A percentile compares a stretch with the other conserved stretches of the same genome.
phyloP scores from a whole-genome alignment of 2,329 filamentous ascomycete species.

The Paraphoma chrysanthemicola region DNA sequence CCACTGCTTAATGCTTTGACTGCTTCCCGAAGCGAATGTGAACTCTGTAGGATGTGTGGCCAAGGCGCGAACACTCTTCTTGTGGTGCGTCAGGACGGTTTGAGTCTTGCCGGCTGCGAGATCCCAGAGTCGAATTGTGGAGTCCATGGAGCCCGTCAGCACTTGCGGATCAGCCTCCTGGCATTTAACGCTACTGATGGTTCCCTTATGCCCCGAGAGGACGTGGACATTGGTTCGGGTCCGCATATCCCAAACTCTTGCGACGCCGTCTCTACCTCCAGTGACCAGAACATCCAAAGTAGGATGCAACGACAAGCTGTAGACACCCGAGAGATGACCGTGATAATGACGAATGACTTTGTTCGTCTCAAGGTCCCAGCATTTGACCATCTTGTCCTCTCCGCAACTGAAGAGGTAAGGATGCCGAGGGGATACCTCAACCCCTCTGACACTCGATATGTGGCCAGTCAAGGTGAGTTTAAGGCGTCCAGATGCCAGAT shows the following conservation, averaged over 20 bases:
- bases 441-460: slow-evolving; percentile 58
- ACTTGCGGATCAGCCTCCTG: slow-evolving; percentile 97
- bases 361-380: slow-evolving; percentile 99
- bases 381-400: slow-evolving; percentile 99
- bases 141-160: slow-evolving; percentile 90
- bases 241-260: slow-evolving; percentile 95
- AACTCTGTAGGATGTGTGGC: slow-evolving; percentile 90
- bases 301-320: slow-evolving; percentile 90
- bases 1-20: slow-evolving; percentile 98
- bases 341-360: slow-evolving; percentile 89
- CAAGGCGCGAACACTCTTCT: slow-evolving; percentile 90
- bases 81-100: slow-evolving; percentile 96
- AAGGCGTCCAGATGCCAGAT: slow-evolving; percentile 76
- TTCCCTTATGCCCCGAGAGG: slow-evolving; percentile 86
- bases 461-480: slow-evolving; percentile 41
- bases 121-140: slow-evolving; percentile 74
- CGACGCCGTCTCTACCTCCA: slow-evolving; percentile 91
- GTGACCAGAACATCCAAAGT: slow-evolving; percentile 95
- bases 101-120: slow-evolving; percentile 95
- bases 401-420: slow-evolving; percentile 98
- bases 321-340: slow-evolving; percentile 94
- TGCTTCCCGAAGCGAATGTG: slow-evolving; percentile 92
- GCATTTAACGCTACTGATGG: slow-evolving; percentile 86
- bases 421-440: slow-evolving; percentile 91
- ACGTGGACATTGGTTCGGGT: slow-evolving; percentile 96